A percentile compares a stretch with the other conserved stretches of the same genome.
phyloP scores from a whole-genome alignment of 306 rosid species.

The Castanopsis chinensis region DNA sequence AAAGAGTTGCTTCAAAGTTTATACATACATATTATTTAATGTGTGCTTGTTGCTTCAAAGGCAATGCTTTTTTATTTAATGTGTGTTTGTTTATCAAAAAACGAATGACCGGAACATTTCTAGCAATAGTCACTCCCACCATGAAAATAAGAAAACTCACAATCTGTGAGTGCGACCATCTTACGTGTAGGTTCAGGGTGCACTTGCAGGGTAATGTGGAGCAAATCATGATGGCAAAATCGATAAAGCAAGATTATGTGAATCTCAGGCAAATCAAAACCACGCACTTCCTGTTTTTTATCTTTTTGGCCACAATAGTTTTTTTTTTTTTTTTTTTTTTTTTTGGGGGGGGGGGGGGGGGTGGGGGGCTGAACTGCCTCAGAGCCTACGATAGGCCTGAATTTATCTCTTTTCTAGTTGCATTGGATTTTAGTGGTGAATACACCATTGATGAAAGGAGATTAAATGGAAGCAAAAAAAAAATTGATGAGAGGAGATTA shows the following conservation, averaged over 20 bases:
- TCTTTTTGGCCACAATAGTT: not conserved
- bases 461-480: too few species aligned
- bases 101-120: too few species aligned
- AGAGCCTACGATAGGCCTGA: not conserved
- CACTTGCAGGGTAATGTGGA: not conserved
- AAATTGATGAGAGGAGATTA: too few species aligned
- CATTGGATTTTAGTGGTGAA: conserved; percentile 8
- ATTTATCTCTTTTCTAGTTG: conserved; percentile 3
- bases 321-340: not conserved
- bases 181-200: not conserved
- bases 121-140: too few species aligned
- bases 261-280: not conserved
- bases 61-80: too few species aligned
- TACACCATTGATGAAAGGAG: not conserved
- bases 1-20: too few species aligned
- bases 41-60: too few species aligned
- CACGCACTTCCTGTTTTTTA: not conserved
- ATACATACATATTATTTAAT: too few species aligned
- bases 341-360: too few species aligned
- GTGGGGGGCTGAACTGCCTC: not conserved
- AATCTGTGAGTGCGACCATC: not conserved
- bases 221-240: not conserved
- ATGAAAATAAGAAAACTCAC: too few species aligned
- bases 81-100: too few species aligned
- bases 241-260: not conserved